Evolutionary conservation across 1,139 yeast species (phyloP), one percentile per base, ranked within the genome.

Genomic region (Eremothecium sinecaudum): DNA sequence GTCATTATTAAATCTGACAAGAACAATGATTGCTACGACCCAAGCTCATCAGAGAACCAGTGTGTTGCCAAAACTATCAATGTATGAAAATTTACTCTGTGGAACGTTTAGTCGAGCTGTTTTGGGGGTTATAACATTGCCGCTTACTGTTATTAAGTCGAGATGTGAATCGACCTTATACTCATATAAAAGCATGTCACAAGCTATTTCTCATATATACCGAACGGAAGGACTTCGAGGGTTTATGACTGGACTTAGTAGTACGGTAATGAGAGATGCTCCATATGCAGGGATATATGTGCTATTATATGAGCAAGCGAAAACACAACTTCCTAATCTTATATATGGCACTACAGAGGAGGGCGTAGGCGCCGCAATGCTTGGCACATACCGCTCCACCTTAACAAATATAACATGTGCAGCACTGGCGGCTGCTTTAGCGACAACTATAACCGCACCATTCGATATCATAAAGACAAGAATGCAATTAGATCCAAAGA

Each of bases 251-350:
- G 98, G 98, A 1, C 80, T 81, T 45, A 74, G 81, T 3, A 94
- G 93, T 3, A 90, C 98, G 0, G 71, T 81, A 44, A 71, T 86
- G 12, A 63, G 98, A 42, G 98, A 90, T 59, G 92, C 95, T 29
- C 98, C 98, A 1, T 83, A 90, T 56, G 96, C 98, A 3, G 98
- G 98, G 2, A 56, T 90, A 5, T 90, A 90, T 51, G 87, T 90
- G 20, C 62, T 86, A 31, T 71, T 84, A 40, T 87, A 87, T 56
- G 96, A 87, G 55, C 69, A 75, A 37, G 67, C 76, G 46, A 87
- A 87, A 48, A 61, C 63, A 14, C 47, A 61, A 11, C 39, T 75
- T 18, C 24, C 51, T 33, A 40, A 43, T 27, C 33, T 47, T 36
- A 31, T 43, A 5, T 40, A 47, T 5, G 40, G 44, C 18, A 29